phyloP scores from a whole-genome alignment of 306 rosid species.

The Cercis canadensis region DNA sequence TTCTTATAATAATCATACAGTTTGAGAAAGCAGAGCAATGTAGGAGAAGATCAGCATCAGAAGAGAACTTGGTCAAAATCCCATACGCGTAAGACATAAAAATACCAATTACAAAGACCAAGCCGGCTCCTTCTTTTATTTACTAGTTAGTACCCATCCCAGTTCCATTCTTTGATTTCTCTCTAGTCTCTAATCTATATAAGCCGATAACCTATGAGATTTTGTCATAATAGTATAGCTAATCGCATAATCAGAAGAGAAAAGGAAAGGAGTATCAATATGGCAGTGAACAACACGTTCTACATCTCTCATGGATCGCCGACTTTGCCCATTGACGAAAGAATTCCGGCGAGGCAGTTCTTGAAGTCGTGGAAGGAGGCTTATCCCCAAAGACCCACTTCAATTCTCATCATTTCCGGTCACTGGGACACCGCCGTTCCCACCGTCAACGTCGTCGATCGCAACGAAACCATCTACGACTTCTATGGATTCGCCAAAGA shows the following conservation, averaged over 20 bases:
- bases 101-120: too few relatives aligned
- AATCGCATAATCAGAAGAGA: too few relatives aligned
- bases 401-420: slow-evolving; percentile 67
- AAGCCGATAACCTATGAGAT: background rate
- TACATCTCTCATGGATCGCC: slow-evolving; percentile 80
- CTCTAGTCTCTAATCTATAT: background rate
- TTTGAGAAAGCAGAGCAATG: too few relatives aligned
- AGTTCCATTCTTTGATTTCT: too few relatives aligned
- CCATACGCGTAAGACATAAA: too few relatives aligned
- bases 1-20: too few relatives aligned
- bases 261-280: background rate
- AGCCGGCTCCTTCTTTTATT: too few relatives aligned
- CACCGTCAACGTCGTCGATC: slow-evolving; percentile 42
- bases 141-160: too few relatives aligned
- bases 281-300: slow-evolving; percentile 56
- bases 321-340: slow-evolving; percentile 60
- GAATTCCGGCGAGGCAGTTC: slow-evolving; percentile 55
- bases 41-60: too few relatives aligned
- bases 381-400: slow-evolving; percentile 41
- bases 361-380: slow-evolving; percentile 61
- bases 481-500: slow-evolving; percentile 71
- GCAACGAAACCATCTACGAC: slow-evolving; percentile 65
- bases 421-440: slow-evolving; percentile 79
- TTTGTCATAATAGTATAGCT: background rate
- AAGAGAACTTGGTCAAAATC: too few relatives aligned